Percentiles rank a stretch among this genome's conserved stretches.
These are phyloP conservation scores for Mucor saturninus DNA, from an alignment of 371 early-diverging fungal species.

Conservation along the genomic window DNA sequence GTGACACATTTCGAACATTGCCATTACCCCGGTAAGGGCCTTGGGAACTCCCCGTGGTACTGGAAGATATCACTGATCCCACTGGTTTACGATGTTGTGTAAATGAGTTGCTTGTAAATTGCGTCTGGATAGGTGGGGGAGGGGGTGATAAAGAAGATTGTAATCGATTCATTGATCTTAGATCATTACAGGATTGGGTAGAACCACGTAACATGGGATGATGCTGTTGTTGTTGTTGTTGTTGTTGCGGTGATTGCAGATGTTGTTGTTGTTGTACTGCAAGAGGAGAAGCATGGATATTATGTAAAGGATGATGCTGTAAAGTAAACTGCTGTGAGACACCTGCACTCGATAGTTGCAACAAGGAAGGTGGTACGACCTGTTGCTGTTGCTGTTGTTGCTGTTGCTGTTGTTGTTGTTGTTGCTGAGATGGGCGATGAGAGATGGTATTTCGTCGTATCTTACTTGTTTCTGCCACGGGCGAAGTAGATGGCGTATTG, in stretches of 20 bases:
- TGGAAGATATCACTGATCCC: constrained; percentile 19
- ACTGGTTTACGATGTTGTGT: constrained; percentile 24
- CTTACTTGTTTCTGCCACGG: constrained; percentile 5
- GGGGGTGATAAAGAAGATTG: constrained; percentile 8
- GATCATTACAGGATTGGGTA: constrained; percentile 31
- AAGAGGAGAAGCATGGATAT: constrained; percentile 28
- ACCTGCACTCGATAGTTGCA: constrained; percentile 26
- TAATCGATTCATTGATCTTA: constrained; percentile 20
- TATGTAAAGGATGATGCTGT: constrained; percentile 26
- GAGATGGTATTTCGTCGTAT: constrained; percentile 27
- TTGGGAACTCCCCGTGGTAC: constrained; percentile 10
- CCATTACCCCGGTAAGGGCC: constrained; percentile 16
- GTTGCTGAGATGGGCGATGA: constrained; percentile 6
- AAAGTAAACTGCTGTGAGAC: constrained; percentile 9
- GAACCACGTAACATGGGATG: constrained; percentile 15
- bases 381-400: neutral
- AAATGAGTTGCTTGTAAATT: constrained; percentile 5
- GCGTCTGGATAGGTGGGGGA: constrained; percentile 3
- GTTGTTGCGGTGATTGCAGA: neutral
- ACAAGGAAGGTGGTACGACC: constrained; percentile 12
- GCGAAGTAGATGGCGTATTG: constrained; percentile 11
- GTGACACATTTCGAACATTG: constrained; percentile 14
- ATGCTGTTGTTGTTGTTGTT: constrained; percentile 4
- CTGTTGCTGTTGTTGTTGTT: neutral
- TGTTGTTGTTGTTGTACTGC: constrained; percentile 9